phyloP scores from a whole-genome alignment of 1,284 basidiomycete genomes.

The Mycena citricolor region DNA sequence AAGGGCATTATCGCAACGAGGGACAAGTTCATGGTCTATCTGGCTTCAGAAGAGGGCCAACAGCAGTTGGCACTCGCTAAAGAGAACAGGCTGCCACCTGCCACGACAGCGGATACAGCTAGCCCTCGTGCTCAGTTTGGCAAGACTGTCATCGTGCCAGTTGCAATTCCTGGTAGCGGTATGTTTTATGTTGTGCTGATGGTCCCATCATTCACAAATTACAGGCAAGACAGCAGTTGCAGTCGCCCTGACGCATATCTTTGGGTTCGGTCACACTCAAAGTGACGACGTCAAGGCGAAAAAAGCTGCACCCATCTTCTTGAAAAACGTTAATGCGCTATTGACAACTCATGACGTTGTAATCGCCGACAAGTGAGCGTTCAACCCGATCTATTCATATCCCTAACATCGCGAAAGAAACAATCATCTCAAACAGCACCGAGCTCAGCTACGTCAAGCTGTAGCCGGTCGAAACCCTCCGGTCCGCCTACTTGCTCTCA shows the following conservation, averaged over 20 bases:
- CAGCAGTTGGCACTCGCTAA: constrained; percentile 20
- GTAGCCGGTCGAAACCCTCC: constrained; percentile 42
- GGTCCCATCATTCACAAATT: not conserved
- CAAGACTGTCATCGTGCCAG: constrained; percentile 85
- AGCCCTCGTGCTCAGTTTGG: constrained; percentile 43
- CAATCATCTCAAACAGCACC: constrained; percentile 83
- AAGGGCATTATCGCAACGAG: constrained; percentile 86
- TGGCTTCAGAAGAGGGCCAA: constrained; percentile 32
- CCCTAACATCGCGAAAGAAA: constrained; percentile 55
- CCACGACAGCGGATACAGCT: not conserved
- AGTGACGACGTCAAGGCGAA: constrained; percentile 88
- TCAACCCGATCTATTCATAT: not conserved
- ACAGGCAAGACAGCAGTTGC: constrained; percentile 88
- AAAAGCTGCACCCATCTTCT: constrained; percentile 75
- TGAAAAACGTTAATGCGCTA: constrained; percentile 70
- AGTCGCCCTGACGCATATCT: constrained; percentile 77
- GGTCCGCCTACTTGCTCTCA: constrained; percentile 74
- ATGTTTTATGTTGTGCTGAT: constrained; percentile 35
- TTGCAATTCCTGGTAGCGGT: constrained; percentile 94
- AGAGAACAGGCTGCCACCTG: constrained; percentile 2
- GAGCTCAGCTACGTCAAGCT: constrained; percentile 64
- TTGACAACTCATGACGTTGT: constrained; percentile 73
- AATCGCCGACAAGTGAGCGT: constrained; percentile 84
- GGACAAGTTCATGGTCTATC: constrained; percentile 77
- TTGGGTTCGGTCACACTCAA: constrained; percentile 86